Conservation (phyloP, 192 early-diverging fungal species). For the Spinellus fusiger region DNA sequence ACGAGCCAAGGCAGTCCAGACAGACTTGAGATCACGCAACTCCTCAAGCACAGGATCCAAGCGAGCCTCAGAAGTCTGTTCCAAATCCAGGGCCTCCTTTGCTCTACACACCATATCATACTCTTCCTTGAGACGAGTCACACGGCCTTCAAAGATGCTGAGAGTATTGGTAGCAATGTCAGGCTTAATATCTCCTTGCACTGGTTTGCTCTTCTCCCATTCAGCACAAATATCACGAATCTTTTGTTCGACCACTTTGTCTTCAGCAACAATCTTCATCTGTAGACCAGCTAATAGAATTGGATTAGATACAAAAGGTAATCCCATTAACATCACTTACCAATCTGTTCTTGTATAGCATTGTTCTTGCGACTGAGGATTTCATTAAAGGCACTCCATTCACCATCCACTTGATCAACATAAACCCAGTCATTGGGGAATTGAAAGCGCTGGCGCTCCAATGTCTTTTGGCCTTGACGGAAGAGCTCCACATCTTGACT, state of each 20-base stretch:
- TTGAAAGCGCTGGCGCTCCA: conserved; percentile 90
- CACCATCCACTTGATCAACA: conserved; percentile 92
- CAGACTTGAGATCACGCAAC: conserved; percentile 82
- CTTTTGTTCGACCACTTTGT: conserved; percentile 79
- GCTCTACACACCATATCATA: conserved; percentile 84
- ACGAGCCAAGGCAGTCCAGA: conserved; percentile 79
- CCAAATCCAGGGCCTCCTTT: conserved; percentile 91
- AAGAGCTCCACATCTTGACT: conserved; percentile 80
- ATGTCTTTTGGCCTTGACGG: conserved; percentile 83
- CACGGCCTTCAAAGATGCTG: conserved; percentile 76
- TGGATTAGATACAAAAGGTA: conserved; percentile 16
- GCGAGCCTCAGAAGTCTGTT: conserved; percentile 57
- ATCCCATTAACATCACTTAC: conserved; percentile 28
- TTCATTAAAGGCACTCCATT: conserved; percentile 96
- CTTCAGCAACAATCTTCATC: conserved; percentile 92
- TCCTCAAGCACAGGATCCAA: conserved; percentile 88
- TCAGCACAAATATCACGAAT: conserved; percentile 77
- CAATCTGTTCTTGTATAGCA: conserved; percentile 91
- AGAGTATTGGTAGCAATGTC: conserved; percentile 79
- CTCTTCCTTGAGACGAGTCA: conserved; percentile 77
- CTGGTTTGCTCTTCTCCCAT: conserved; percentile 94
- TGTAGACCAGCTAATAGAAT: conserved; percentile 68
- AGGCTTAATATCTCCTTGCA: conserved; percentile 88
- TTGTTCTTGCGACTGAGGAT: conserved; percentile 87
- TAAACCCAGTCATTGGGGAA: conserved; percentile 96